Conservation (phyloP, 345 rosid species). For the Microcos paniculata region DNA sequence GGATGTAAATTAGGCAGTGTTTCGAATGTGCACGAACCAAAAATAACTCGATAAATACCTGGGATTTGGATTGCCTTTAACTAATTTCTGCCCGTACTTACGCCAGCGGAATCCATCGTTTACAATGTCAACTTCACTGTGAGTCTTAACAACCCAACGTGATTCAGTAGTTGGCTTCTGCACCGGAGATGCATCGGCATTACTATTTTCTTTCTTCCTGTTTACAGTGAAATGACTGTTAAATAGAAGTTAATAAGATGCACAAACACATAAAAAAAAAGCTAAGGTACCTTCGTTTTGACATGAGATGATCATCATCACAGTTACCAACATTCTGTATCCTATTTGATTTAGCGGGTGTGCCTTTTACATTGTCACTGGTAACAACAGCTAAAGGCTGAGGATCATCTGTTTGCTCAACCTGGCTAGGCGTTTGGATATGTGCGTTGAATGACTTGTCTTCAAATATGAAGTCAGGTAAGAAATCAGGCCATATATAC, state of each 20-base stretch:
- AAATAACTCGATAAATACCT: constrained; percentile 43
- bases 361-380: constrained; percentile 41
- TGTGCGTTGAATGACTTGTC: constrained; percentile 46
- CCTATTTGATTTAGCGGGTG: constrained; percentile 44
- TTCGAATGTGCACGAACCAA: not conserved
- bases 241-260: constrained; percentile 13
- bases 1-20: not conserved
- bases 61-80: constrained; percentile 95
- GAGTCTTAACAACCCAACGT: constrained; percentile 59
- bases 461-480: constrained; percentile 31
- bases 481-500: constrained; percentile 5
- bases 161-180: constrained; percentile 56
- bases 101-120: constrained; percentile 99
- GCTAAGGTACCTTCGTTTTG: constrained; percentile 65
- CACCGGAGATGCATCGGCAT: constrained; percentile 32
- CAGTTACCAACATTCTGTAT: constrained; percentile 39
- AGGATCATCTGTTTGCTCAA: constrained; percentile 36
- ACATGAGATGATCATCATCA: constrained; percentile 45
- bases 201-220: constrained; percentile 69
- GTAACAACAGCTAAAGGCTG: constrained; percentile 35
- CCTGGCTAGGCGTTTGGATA: constrained; percentile 33
- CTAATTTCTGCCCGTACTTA: constrained; percentile 95
- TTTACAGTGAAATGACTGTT: constrained; percentile 15
- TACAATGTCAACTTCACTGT: constrained; percentile 60
- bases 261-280: not conserved